Conservation (phyloP, 352 stramenopile genomes). For the Phytopythium delawarense region DNA sequence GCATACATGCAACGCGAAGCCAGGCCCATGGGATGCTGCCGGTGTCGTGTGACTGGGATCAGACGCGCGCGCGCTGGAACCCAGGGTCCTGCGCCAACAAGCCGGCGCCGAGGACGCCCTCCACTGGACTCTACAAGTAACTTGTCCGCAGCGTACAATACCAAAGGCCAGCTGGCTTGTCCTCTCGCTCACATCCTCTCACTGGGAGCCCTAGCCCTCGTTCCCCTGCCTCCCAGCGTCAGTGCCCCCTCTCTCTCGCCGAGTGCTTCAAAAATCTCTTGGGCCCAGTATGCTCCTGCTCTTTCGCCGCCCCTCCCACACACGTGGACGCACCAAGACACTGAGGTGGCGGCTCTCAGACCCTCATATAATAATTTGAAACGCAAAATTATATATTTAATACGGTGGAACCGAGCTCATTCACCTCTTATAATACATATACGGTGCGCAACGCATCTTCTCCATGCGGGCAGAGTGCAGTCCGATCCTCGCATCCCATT, state of each 20-base stretch:
- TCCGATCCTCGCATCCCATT: slow-evolving; percentile 24
- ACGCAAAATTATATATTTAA: background rate
- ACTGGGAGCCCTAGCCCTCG: background rate
- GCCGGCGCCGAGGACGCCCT: background rate
- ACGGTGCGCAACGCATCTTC: background rate
- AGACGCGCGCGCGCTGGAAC: background rate
- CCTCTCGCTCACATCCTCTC: slow-evolving; percentile 4
- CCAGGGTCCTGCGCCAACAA: background rate
- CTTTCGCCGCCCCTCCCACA: slow-evolving; percentile 1
- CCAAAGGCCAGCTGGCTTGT: slow-evolving; percentile 1
- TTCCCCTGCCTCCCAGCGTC: slow-evolving; percentile 1
- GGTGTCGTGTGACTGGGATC: background rate
- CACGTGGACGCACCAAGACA: slow-evolving; percentile 7
- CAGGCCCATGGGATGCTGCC: background rate
- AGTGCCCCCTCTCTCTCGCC: slow-evolving; percentile 3
- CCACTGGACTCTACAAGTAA: background rate
- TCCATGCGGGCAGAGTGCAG: slow-evolving; percentile 14
- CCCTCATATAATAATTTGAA: background rate
- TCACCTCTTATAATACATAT: background rate
- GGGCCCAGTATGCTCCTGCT: background rate
- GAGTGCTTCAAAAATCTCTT: background rate
- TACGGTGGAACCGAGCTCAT: background rate
- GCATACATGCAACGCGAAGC: background rate
- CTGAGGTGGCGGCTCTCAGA: slow-evolving; percentile 5
- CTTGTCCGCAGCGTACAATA: background rate